These are phyloP conservation scores for Cymodocea nodosa DNA, from an alignment of 116 monocot species.

Conservation along the genomic window DNA sequence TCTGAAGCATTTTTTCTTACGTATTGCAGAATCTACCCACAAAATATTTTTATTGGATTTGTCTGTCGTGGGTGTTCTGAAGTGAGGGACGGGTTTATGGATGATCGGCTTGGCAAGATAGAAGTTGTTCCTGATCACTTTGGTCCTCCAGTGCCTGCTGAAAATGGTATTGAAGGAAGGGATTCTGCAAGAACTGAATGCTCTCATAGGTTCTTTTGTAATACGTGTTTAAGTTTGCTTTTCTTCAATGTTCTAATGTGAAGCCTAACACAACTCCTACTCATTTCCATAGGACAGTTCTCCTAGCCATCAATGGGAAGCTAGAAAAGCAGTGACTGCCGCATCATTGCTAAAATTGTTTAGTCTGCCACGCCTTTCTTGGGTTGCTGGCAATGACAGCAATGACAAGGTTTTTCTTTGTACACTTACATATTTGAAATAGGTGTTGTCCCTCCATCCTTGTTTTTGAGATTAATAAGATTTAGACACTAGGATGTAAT, in stretches of 20 bases:
- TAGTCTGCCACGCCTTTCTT: conserved; percentile 33
- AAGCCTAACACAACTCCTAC: not conserved
- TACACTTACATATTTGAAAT: too few species aligned
- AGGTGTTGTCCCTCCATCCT: not conserved
- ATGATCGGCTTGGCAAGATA: conserved; percentile 58
- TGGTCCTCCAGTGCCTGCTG: conserved; percentile 19
- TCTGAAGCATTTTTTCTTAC: too few species aligned
- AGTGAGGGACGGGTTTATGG: conserved; percentile 38
- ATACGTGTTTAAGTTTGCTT: not conserved
- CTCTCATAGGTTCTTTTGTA: conserved; percentile 52
- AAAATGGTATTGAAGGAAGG: conserved; percentile 17
- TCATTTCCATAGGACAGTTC: conserved; percentile 33
- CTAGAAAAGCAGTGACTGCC: conserved; percentile 42
- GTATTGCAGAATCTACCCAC: too few species aligned
- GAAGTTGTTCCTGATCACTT: conserved; percentile 57
- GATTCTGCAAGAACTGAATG: conserved; percentile 14
- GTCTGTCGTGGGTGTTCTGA: too few species aligned
- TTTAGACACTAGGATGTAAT: too few species aligned
- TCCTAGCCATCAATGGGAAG: conserved; percentile 27
- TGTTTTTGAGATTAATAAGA: too few species aligned
- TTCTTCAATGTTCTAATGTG: conserved; percentile 2
- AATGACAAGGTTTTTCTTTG: conserved; percentile 55
- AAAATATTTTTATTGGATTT: too few species aligned
- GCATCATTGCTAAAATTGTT: conserved; percentile 59
- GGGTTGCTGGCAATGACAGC: conserved; percentile 18